Evolutionary conservation across 2,329 filamentous ascomycete species (phyloP).

Genomic region (Parastagonospora avenae): DNA sequence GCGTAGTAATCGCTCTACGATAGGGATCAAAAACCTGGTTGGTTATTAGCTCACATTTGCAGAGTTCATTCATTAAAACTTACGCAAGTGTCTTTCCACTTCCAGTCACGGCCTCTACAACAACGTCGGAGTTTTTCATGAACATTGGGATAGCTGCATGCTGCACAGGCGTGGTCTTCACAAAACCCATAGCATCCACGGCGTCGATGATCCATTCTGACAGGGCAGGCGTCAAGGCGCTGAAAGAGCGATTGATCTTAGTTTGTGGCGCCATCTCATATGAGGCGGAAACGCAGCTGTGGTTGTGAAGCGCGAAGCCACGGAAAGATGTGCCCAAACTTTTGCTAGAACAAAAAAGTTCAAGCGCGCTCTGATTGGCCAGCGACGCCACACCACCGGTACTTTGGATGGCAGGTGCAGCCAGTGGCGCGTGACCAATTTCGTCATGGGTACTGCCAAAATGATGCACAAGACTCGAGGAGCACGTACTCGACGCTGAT

Average conservation of each 20-base stretch:
- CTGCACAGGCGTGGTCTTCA: slow-evolving; percentile 91
- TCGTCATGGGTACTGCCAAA: slow-evolving; percentile 4
- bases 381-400: slow-evolving; percentile 10
- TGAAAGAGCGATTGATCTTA: slow-evolving; percentile 62
- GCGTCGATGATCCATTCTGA: slow-evolving; percentile 88
- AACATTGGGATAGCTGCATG: slow-evolving; percentile 88
- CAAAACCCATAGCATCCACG: slow-evolving; percentile 81
- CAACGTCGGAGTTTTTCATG: slow-evolving; percentile 87
- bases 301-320: slow-evolving; percentile 2
- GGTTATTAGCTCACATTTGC: neutral
- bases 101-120: slow-evolving; percentile 70
- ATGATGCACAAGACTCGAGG: neutral
- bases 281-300: neutral
- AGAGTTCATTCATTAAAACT: neutral
- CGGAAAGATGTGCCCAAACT: slow-evolving; percentile 8
- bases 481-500: neutral
- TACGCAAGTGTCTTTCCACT: slow-evolving; percentile 44
- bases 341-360: slow-evolving; percentile 26
- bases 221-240: slow-evolving; percentile 70
- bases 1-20: slow-evolving; percentile 80
- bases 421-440: slow-evolving; percentile 3
- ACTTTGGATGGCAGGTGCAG: neutral
- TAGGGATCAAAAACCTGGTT: slow-evolving; percentile 72
- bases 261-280: slow-evolving; percentile 40
- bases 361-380: slow-evolving; percentile 8